phyloP scores from a whole-genome alignment of 129 eudicot species.

The Calendula officinalis region DNA sequence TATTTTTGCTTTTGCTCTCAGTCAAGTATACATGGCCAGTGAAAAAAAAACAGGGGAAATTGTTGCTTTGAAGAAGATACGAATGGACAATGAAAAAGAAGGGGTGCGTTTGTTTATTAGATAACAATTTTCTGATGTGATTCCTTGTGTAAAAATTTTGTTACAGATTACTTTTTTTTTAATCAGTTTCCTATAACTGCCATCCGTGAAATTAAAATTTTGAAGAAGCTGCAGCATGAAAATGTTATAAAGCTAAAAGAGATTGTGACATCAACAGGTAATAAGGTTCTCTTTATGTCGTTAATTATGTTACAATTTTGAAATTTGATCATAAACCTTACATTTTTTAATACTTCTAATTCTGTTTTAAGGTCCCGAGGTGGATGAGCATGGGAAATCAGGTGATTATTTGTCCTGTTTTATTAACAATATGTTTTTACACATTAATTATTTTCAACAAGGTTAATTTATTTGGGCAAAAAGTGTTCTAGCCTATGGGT shows the following conservation, averaged over 20 bases:
- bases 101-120: constrained; percentile 40
- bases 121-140: not conserved
- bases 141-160: not conserved
- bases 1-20: constrained; percentile 15
- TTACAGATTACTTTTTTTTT: constrained; percentile 6
- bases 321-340: constrained; percentile 5
- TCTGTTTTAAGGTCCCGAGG: constrained; percentile 45
- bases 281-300: not conserved
- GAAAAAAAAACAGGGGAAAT: constrained; percentile 56
- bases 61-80: constrained; percentile 68
- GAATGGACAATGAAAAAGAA: constrained; percentile 58
- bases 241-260: constrained; percentile 63
- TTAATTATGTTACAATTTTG: not conserved
- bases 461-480: not conserved
- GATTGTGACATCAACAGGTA: constrained; percentile 70
- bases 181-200: constrained; percentile 64
- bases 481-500: not conserved
- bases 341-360: not conserved
- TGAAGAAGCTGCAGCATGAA: constrained; percentile 68
- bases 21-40: constrained; percentile 71
- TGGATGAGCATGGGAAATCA: constrained; percentile 53
- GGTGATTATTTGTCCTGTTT: constrained; percentile 27
- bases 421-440: not conserved
- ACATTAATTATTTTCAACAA: not conserved
- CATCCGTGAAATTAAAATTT: constrained; percentile 66